These are phyloP conservation scores for Phytophthora idaei DNA, from an alignment of 352 stramenopile species.

Conservation along the genomic window DNA sequence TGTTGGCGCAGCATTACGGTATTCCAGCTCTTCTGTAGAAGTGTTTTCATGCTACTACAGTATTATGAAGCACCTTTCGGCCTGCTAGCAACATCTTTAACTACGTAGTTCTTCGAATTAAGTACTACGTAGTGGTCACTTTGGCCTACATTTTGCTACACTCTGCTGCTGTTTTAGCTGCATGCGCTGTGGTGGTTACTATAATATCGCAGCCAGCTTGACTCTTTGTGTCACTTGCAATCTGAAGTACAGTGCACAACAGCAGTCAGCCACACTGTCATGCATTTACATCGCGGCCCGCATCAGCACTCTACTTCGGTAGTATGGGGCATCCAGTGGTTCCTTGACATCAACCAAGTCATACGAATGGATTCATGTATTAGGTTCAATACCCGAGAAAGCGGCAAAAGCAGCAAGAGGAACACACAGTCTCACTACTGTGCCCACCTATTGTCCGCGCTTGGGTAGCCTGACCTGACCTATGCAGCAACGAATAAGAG, in stretches of 20 bases:
- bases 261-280: too few species aligned
- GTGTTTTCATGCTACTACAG: neutral
- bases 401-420: slow-evolving; percentile 22
- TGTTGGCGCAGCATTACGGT: slow-evolving; percentile 2
- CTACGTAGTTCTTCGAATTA: neutral
- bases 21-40: neutral
- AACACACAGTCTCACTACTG: slow-evolving; percentile 8
- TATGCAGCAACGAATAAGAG: slow-evolving; percentile 34
- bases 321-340: too few species aligned
- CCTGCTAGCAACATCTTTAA: neutral
- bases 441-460: slow-evolving; percentile 8
- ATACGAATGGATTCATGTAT: slow-evolving; percentile 39
- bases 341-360: slow-evolving; percentile 3
- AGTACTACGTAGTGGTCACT: neutral
- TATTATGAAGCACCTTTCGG: slow-evolving; percentile 1
- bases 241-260: too few species aligned
- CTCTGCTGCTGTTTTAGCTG: neutral
- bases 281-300: too few species aligned
- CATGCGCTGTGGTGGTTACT: too few species aligned
- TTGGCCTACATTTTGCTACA: neutral
- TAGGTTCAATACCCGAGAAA: slow-evolving; percentile 21
- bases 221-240: too few species aligned
- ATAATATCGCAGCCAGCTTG: too few species aligned
- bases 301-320: too few species aligned
- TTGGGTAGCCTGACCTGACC: slow-evolving; percentile 15